Base-by-base conservation (phyloP, 768 basidiomycete species). In the Termitomyces sp. region DNA sequence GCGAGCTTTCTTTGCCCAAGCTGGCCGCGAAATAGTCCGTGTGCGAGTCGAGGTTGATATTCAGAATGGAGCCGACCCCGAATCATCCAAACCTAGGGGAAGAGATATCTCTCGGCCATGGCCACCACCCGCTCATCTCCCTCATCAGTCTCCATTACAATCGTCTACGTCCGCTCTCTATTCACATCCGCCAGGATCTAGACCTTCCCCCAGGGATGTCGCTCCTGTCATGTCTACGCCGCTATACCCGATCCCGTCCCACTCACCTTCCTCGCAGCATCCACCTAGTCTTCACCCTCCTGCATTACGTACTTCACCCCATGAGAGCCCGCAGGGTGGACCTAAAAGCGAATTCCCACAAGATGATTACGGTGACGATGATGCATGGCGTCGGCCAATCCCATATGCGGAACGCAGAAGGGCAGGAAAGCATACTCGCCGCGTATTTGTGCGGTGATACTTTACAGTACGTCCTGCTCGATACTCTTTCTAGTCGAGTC, bases 1-100 rank as follows among this genome's bases (percentile, higher is more conserved):
- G 63, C 85, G 88, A 54, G 85, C 85, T 8, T 91, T 89, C 69
- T 91, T 91, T 61, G 87, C 88, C 1, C 83, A 88, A 63, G 85
- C 86, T 0, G 89, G 88, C 23, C 85, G 81, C 58, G 88, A 89
- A 68, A 88, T 90, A 61, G 82, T 90, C 41, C 83, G 88, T 27
- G 84, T 88, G 28, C 79, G 85, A 25, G 79, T 89, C 40, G 88
- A 89, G 66, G 76, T 88, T 54, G 88, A 88, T 68, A 68, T 85
- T 39, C 63, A 62, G 53, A 73, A 72, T 59, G 72, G 67, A 40
- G 60, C 61, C 17, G 71, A 73, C 40, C 37, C 66, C 6, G 74
- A 73, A 43, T 61, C 62, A 34, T 48, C 54, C 35, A 67, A 67
- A 55, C 54, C 61, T 47, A 68, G 56, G 56, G 70, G 59, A 23